These are phyloP conservation scores for Phytophthora nicotianae DNA, from an alignment of 352 stramenopile genomes.

Conservation along the genomic window DNA sequence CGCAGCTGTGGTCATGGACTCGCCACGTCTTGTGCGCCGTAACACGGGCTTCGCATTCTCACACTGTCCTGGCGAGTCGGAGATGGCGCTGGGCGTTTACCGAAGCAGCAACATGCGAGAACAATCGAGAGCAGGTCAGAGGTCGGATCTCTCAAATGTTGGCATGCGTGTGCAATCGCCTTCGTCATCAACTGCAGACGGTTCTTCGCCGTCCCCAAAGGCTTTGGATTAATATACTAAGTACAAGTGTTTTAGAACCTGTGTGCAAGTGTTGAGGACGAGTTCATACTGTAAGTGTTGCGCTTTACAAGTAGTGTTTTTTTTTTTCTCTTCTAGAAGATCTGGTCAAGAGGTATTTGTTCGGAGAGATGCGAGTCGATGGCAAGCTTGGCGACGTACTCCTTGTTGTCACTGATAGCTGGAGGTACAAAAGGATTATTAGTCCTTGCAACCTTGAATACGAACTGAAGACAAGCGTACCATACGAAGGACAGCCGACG, in stretches of 20 bases:
- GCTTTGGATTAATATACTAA: conserved; percentile 18
- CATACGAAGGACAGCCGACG: conserved; percentile 74
- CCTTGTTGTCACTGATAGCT: conserved; percentile 85
- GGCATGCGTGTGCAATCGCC: conserved; percentile 43
- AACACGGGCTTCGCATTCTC: conserved; percentile 91
- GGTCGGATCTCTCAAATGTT: conserved; percentile 41
- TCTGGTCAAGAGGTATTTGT: conserved; percentile 60
- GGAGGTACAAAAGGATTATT: not conserved
- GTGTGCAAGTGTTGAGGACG: conserved; percentile 7
- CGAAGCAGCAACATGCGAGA: conserved; percentile 31
- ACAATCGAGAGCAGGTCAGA: conserved; percentile 21
- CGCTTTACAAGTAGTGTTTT: too few relatives aligned
- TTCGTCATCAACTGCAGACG: conserved; percentile 60
- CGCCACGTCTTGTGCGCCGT: conserved; percentile 76
- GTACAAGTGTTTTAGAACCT: conserved; percentile 8
- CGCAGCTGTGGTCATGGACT: conserved; percentile 56
- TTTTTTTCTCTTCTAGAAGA: conserved; percentile 49
- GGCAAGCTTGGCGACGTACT: conserved; percentile 76
- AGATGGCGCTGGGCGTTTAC: conserved; percentile 69
- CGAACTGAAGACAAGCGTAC: conserved; percentile 32
- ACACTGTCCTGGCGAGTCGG: conserved; percentile 71
- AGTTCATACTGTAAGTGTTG: not conserved
- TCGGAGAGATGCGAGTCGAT: conserved; percentile 79
- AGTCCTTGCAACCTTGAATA: not conserved
- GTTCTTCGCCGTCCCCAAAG: conserved; percentile 57